Evolutionary conservation across 2,329 filamentous ascomycete genomes (phyloP), one percentile per base, ranked within the genome.

Genomic region (Blastomyces emzantsi): DNA sequence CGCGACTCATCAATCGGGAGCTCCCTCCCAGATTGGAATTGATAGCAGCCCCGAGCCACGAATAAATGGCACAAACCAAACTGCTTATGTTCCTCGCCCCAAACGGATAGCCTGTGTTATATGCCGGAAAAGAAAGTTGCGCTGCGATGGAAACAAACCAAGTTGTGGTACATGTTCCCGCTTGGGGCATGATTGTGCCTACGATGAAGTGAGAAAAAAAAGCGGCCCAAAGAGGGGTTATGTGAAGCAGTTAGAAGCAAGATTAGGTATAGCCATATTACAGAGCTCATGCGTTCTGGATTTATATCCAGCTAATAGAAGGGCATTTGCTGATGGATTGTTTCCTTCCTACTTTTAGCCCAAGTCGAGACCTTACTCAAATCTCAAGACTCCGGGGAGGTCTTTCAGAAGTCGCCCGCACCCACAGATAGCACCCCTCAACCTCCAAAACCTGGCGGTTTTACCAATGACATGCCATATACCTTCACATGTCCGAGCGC

Each of bases 101-200:
- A 97, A 97, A 81, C 86, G 93, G 69, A 89, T 97, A 70, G 94
- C 94, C 47, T 99, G 94, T 75, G 90, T 96, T 73, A 87, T 97
- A 66, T 99, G 94, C 74, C 84, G 93, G 70, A 94, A 92, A 77
- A 85, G 93, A 73, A 97, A 97, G 78, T 81, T 97, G 69, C 89
- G 89, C 77, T 97, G 92, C 76, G 92, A 97, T 74, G 92, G 92
- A 47, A 80, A 84, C 62, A 87, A 89, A 67, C 92, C 92, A 28
- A 90, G 89, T 69, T 96, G 92, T 74, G 91, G 89, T 70, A 96
- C 92, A 33, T 97, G 92, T 76, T 87, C 89, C 41, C 83, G 92
- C n/a, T 80, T 96, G 60, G 87, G 90, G 54, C 92, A 97, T 76
- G 85, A 88, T 63, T 96, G 92, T 78, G 87, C 89, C 66, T 96